Base-by-base conservation (phyloP, 495 filamentous ascomycete species). In the Thozetella sp. region DNA sequence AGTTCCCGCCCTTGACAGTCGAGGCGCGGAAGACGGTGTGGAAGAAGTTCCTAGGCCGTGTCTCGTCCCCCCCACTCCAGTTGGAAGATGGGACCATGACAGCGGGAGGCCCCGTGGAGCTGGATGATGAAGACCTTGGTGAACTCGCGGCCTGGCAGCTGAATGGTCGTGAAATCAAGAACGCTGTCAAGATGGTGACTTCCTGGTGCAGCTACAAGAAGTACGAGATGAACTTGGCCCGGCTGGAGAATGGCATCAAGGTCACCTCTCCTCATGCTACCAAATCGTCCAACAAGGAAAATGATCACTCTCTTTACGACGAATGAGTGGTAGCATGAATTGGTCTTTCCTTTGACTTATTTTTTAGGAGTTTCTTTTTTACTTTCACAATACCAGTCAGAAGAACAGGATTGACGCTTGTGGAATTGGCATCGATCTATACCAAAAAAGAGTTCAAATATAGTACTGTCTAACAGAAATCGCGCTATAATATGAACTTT, bases 81-180 rank as follows among this genome's bases (percentile, higher is more conserved):
- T 15, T 19, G 20, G 25, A 25, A 1, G 48, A 51, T 22, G 54
- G 2, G 2, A 59, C 15, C 19, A 26, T n/a, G 20, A 48, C 63
- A 6, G 61, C 64, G n/a, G 62, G 66, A 2, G 67, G 72, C 37
- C 61, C 61, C 0, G 54, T 64, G 30, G 63, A 54, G 19, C 63
- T 85, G 56, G 67, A 66, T 13, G 73, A 80, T 0, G 61, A 63
- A 10, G 74, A 86, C n/a, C 60, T 84, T 9, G 64, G 76, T 24
- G 63, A 70, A 27, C 69, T 89, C 25, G 75, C 76, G 0, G 58
- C 58, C 2, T 69, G 77, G 59, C 62, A 78, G 54, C 68, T 89
- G 69, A 89, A 89, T 63, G 86, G 86, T 0, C 66, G 85, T 46
- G 81, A 89, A 71, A 90, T 89, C 60, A 86, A 87, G 70, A 90